Percentiles rank a stretch among this genome's conserved stretches.
Conservation (phyloP, 805 yeast species). For the Candida mattraensis region DNA sequence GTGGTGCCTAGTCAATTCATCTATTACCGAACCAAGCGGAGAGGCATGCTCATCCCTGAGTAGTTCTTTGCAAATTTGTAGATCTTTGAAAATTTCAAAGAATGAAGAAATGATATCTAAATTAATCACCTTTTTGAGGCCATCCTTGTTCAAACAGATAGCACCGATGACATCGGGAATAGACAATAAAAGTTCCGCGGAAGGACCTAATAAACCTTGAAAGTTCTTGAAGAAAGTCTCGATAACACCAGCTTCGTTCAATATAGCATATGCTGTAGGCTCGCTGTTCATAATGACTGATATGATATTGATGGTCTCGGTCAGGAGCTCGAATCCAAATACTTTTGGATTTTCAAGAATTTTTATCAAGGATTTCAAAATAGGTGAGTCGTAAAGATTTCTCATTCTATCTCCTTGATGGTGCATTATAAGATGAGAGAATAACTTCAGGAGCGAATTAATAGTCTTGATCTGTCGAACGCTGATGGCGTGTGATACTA, state of each 20-base stretch:
- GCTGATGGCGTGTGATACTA: slow-evolving; percentile 50
- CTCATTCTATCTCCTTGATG: slow-evolving; percentile 83
- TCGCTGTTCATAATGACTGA: slow-evolving; percentile 80
- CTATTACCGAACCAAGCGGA: slow-evolving; percentile 66
- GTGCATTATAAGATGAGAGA: slow-evolving; percentile 60
- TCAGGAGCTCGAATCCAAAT: slow-evolving; percentile 67
- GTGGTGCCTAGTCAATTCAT: slow-evolving; percentile 81
- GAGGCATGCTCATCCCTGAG: slow-evolving; percentile 52
- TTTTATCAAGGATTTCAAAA: slow-evolving; percentile 59
- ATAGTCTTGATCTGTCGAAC: slow-evolving; percentile 60
- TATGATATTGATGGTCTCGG: slow-evolving; percentile 62
- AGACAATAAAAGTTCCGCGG: slow-evolving; percentile 56
- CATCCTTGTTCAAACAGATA: slow-evolving; percentile 72
- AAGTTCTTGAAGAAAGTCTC: slow-evolving; percentile 62
- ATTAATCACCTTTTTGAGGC: slow-evolving; percentile 55
- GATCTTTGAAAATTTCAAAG: slow-evolving; percentile 51
- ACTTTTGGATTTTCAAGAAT: slow-evolving; percentile 54
- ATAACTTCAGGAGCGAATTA: slow-evolving; percentile 62
- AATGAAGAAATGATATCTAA: slow-evolving; percentile 39
- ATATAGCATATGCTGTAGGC: slow-evolving; percentile 81
- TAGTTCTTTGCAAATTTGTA: slow-evolving; percentile 52
- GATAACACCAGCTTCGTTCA: slow-evolving; percentile 75
- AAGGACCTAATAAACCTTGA: slow-evolving; percentile 51
- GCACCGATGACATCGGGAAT: slow-evolving; percentile 82
- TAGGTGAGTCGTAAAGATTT: slow-evolving; percentile 80